Base-by-base conservation (phyloP, 129 eudicot genomes). In the Pittosporum tobira region DNA sequence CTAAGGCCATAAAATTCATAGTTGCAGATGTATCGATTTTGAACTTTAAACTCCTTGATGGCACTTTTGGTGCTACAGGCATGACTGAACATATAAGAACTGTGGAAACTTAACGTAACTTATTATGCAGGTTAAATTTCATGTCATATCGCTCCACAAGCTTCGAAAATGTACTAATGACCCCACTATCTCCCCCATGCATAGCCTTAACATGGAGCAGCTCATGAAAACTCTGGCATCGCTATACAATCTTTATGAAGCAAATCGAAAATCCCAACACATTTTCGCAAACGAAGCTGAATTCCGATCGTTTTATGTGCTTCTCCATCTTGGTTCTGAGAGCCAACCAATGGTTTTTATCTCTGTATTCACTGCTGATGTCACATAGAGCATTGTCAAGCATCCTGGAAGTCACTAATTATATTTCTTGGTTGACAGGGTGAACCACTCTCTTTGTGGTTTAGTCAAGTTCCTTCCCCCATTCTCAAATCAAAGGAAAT, bases 201-300 rank as follows among this genome's bases (percentile, higher is more conserved):
- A 68, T 68, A 73, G 85, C 71, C 95, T 90, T 51, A 90, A 90
- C 71, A 23, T 80, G 79, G 97, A 90, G 66, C 97, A 90, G 73
- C 97, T 90, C 22, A 73, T 73, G 23, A 90, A 90, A 64, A 61
- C 84, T 6, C 64, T 90, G 42, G 59, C 76, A 18, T 75, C 95
- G 70, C 71, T 90, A 51, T 82, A 74, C 55, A 74, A 72, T 50
- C 69, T 90, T 28, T 90, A 90, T 64, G 82, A 76, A 44, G 73
- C 68, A 62, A 85, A 78, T 71, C 80, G 67, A 21, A 75, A 60
- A 24, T 60, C 82, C 48, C 40, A 71, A 24, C 74, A 71, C 21
- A 20, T 59, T 34, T 66, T 16, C 43, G 46, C 43, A 20, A 73
- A 81, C 42, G 94, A 85, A 75, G 73, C 94, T 25, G 88, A 82